Evolutionary conservation across 2,329 filamentous ascomycete species (phyloP), one percentile per base, ranked within the genome.

Genomic region (Pseudogymnoascus sp.): DNA sequence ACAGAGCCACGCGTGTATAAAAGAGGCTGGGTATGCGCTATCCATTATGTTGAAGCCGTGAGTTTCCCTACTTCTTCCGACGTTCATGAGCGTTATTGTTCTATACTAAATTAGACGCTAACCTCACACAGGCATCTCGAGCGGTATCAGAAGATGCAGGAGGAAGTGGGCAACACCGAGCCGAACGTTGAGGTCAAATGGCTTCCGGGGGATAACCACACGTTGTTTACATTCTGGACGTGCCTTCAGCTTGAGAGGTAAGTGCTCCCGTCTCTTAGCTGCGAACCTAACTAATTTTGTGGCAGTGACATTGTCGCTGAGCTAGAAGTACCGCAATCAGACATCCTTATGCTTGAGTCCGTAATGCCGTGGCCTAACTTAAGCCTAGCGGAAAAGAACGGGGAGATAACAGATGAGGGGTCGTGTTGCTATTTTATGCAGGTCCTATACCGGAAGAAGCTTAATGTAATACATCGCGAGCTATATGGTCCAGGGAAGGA

Each of bases 191-290:
- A 34, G 10, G 12, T 34, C 33, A 34, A 13, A 12, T 34, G 5
- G 10, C 10, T 13, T 34, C 33, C 33, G 13, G 10, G 68, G 52
- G 81, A 85, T 66, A 89, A 91, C 68, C 77, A 87, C 61, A 77
- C 88, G 35, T 77, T 87, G 12, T 80, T 95, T 66, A 87, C 90
- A 0, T 96, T 92, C 68, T 97, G 92, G 92, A 94, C 92, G 6
- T 95, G 90, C 70, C 76, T 96, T 63, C 92, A 97, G 69, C 78
- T 97, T 10, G 92, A 97, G 73, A 96, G 86, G 87, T 90, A 72
- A 66, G 72, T 58, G 23, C n/a, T 58, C 33, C 33, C 3, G 33
- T 48, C 12, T 28, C 10, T 15, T 0, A 39, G 19, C 19, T 9
- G 12, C 9, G n/a, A 52, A 8, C 21, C 21, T 19, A 34, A 6